Base-by-base conservation (phyloP, 176 grass and related monocot species). In the Aegilops umbellulata region DNA sequence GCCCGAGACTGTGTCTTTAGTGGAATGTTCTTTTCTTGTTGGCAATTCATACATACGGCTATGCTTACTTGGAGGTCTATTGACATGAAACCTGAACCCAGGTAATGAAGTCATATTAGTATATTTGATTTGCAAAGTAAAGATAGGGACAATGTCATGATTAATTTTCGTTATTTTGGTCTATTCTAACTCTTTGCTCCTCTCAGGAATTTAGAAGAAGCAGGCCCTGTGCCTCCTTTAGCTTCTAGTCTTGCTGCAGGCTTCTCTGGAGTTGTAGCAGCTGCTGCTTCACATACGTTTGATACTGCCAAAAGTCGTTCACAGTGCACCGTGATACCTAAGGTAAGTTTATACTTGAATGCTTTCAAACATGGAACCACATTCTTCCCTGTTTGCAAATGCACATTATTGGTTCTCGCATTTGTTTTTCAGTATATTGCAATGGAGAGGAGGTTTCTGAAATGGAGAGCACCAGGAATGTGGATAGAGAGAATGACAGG, bases 271-370 rank as follows among this genome's bases (percentile, higher is more conserved):
- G 71, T 15, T 31, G 65, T 92, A 69, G 94, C 94, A 84, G 92
- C 94, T 86, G 97, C 90, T 60, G 86, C 80, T 86, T 98, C 97
- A 89, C 97, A 95, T 86, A 76, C 90, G 2, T 96, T 96, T 86
- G 97, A 98, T 74, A 98, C 97, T 35, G 90, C 97, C 20, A 98
- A 95, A 92, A 92, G 86, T 89, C 94, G 92, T 69, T 94, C 94
- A 80, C 90, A 98, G 60, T 92, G 86, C 85, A 84, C 84, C 68
- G 97, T 94, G 46, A 84, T 88, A 80, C 97, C 97, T 41, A 98
- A 95, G 92, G 97, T 98, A 89, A 46, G 77, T 60, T 62, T 63
- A 49, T 61, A 55, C 26, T 39, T 81, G 10, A 60, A 49, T 71
- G 29, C 26, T 16, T 75, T 79, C 22, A 38, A 76, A 73, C 63